A percentile compares a stretch with the other conserved stretches of the same genome.
Evolutionary conservation across 108 stramenopile genomes (phyloP).

Genomic region (Epithemia pelagica): DNA sequence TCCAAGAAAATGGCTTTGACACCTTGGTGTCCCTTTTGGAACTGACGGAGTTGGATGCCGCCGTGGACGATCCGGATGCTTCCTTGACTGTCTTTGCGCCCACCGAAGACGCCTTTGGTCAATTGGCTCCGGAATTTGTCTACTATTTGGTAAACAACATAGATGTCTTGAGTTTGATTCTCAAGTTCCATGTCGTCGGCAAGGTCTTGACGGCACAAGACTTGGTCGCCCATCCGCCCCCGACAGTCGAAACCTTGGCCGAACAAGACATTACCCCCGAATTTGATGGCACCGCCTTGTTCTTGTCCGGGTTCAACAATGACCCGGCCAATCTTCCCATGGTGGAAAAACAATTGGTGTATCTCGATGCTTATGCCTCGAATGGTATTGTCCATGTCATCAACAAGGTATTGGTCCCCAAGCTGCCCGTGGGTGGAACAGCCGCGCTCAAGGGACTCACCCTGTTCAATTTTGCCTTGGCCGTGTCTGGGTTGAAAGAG

Average conservation of each 20-base stretch:
- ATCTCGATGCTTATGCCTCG: not conserved
- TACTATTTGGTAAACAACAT: not conserved
- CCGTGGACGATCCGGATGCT: conserved; percentile 14
- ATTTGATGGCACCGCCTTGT: too few relatives aligned
- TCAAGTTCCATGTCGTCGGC: not conserved
- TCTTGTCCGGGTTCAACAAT: not conserved
- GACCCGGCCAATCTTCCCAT: not conserved
- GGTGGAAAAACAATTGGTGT: not conserved
- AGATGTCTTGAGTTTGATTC: not conserved
- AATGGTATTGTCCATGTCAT: not conserved
- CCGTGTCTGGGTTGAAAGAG: not conserved
- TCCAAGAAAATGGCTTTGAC: conserved; percentile 3
- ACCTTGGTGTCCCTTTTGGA: conserved; percentile 9
- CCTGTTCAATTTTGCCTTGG: not conserved
- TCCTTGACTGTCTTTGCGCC: conserved; percentile 13
- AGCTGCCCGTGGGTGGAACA: not conserved
- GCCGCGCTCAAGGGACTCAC: not conserved
- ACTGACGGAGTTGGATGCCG: not conserved
- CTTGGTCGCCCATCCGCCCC: not conserved
- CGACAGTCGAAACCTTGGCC: not conserved
- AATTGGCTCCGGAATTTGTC: not conserved
- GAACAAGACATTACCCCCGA: not conserved
- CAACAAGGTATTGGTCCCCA: not conserved
- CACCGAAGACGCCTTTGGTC: conserved; percentile 7
- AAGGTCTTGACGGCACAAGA: not conserved